Evolutionary conservation across 2,329 filamentous ascomycete species (phyloP), one percentile per base, ranked within the genome.

Genomic region (Hansfordia pulvinata): DNA sequence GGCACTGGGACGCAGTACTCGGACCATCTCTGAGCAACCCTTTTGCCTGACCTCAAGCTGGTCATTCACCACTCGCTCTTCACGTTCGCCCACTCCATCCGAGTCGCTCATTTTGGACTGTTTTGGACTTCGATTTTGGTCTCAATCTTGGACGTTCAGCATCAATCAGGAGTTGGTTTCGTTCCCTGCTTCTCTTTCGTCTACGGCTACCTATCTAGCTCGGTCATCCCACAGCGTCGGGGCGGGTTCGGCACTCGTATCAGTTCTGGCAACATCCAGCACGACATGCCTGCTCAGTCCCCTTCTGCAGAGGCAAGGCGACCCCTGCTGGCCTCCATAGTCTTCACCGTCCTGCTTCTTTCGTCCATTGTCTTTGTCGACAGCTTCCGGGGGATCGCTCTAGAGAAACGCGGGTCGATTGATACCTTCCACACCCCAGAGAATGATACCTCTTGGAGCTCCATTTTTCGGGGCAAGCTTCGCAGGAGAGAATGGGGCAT

Each of bases 121-220:
- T 44, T 32, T 46, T 45, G 44, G 39, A 36, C 38, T 38, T 36
- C 30, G 32, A 30, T 40, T 43, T 48, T 47, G 39, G 40, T 30
- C 30, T n/a, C 31, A 31, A 33, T 38, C 39, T 41, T 41, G 36
- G 39, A 37, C 28, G 35, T 33, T 25, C 23, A 24, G 17, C 16
- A 14, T 28, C 21, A 32, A 32, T 24, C 30, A 19, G 20, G n/a
- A n/a, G n/a, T n/a, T n/a, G n/a, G n/a, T n/a, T n/a, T n/a, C n/a
- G n/a, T n/a, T n/a, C n/a, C n/a, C n/a, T n/a, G n/a, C n/a, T n/a
- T n/a, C n/a, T n/a, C n/a, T n/a, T n/a, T n/a, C n/a, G n/a, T n/a
- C n/a, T n/a, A n/a, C n/a, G n/a, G 35, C 29, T 27, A 28, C 28
- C 22, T 8, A 22, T 31, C 29, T 24, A 14, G 23, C 13, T 31